Evolutionary conservation across 2,329 filamentous ascomycete species (phyloP).

Genomic region (Fusarium staphyleae): DNA sequence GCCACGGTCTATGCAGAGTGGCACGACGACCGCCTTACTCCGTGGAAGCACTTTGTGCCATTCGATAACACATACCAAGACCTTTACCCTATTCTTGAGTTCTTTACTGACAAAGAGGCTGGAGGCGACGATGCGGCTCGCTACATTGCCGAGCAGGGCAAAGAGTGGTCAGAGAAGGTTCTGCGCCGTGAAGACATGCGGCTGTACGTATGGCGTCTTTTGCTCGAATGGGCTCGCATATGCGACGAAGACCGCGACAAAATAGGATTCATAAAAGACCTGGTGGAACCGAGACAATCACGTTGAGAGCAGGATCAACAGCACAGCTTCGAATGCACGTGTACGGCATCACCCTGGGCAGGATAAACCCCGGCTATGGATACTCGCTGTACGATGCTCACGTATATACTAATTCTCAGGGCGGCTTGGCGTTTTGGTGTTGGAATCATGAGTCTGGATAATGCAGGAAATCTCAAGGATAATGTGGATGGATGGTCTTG

Average conservation of each 20-base stretch:
- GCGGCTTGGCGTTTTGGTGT: constrained; percentile 41
- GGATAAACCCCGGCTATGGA: not conserved
- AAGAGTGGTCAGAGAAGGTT: constrained; percentile 67
- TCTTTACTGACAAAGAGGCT: constrained; percentile 62
- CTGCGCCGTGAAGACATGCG: constrained; percentile 71
- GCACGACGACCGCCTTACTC: constrained; percentile 73
- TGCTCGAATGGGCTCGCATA: constrained; percentile 64
- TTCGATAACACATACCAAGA: constrained; percentile 74
- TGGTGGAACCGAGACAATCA: constrained; percentile 39
- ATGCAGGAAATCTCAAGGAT: constrained; percentile 16
- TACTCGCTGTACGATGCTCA: constrained; percentile 8
- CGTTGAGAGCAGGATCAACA: constrained; percentile 3
- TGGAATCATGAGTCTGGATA: constrained; percentile 20
- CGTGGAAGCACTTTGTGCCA: constrained; percentile 77
- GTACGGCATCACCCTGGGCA: constrained; percentile 10
- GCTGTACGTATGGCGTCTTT: constrained; percentile 68
- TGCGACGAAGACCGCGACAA: constrained; percentile 53
- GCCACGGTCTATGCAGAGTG: constrained; percentile 76
- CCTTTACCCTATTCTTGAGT: constrained; percentile 69
- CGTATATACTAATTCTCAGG: constrained; percentile 35
- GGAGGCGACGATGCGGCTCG: constrained; percentile 62
- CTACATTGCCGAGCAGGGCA: constrained; percentile 65
- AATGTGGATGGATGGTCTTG: constrained; percentile 20
- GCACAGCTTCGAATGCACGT: constrained; percentile 16
- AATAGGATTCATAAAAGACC: constrained; percentile 55